Conservation (phyloP, 2,329 filamentous ascomycete species). For the Purpureocillium takamizusanense region DNA sequence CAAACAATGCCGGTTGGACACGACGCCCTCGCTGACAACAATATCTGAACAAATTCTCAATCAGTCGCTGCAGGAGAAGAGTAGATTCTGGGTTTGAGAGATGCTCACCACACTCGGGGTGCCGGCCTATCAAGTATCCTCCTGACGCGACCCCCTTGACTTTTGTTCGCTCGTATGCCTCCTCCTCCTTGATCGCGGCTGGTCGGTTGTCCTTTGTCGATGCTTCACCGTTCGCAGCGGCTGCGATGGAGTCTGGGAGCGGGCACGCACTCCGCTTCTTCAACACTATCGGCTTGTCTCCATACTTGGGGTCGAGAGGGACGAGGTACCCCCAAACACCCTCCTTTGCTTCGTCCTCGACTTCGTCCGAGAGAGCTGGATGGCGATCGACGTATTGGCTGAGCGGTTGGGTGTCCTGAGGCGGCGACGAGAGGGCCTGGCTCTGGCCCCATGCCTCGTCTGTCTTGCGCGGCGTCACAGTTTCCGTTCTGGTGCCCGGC, state of each 20-base stretch:
- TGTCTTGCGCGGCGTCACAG: slow-evolving; percentile 40
- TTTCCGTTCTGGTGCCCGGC: slow-evolving; percentile 48
- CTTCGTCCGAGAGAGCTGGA: slow-evolving; percentile 65
- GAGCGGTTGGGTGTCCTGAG: slow-evolving; percentile 52
- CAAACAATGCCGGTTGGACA: slow-evolving; percentile 79
- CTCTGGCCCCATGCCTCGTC: slow-evolving; percentile 37
- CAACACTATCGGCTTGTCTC: slow-evolving; percentile 59
- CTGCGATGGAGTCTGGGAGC: slow-evolving; percentile 36
- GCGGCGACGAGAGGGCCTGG: slow-evolving; percentile 47
- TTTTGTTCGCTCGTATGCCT: slow-evolving; percentile 55
- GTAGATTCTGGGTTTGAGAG: not conserved
- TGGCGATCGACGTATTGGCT: slow-evolving; percentile 68
- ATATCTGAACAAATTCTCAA: slow-evolving; percentile 42
- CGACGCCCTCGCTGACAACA: slow-evolving; percentile 64
- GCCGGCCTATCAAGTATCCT: slow-evolving; percentile 85
- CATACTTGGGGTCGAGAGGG: slow-evolving; percentile 64
- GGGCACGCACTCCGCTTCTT: slow-evolving; percentile 66
- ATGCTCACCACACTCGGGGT: slow-evolving; percentile 82
- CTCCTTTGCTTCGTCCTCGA: slow-evolving; percentile 73
- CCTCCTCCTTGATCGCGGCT: slow-evolving; percentile 43
- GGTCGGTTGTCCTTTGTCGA: slow-evolving; percentile 34
- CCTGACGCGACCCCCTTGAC: slow-evolving; percentile 55
- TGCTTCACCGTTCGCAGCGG: slow-evolving; percentile 24
- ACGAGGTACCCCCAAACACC: slow-evolving; percentile 95
- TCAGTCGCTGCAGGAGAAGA: not conserved